Conservation (phyloP, 352 stramenopile genomes). For the Thraustotheca clavata region DNA sequence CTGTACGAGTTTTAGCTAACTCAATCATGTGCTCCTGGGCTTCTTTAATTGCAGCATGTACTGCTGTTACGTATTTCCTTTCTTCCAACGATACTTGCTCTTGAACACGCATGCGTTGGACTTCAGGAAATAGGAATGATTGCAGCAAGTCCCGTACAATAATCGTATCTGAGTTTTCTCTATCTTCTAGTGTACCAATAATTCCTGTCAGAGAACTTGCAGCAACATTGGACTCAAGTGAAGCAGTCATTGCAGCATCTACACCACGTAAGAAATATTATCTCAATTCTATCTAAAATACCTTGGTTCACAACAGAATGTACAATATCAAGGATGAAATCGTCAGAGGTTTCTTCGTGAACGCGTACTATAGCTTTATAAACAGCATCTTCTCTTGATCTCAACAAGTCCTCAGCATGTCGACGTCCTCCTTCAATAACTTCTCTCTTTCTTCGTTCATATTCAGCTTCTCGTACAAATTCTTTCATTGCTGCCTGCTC, state of each 20-base stretch:
- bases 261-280: not conserved
- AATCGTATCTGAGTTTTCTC: slow-evolving; percentile 38
- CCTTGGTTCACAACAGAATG: slow-evolving; percentile 45
- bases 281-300: not conserved
- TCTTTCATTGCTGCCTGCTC: slow-evolving; percentile 67
- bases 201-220: slow-evolving; percentile 37
- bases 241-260: slow-evolving; percentile 29
- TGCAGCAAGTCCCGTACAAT: slow-evolving; percentile 74
- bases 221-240: slow-evolving; percentile 45
- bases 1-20: no score
- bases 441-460: slow-evolving; percentile 64
- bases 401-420: slow-evolving; percentile 78
- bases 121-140: slow-evolving; percentile 71
- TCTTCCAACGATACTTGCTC: slow-evolving; percentile 50
- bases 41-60: slow-evolving; percentile 47
- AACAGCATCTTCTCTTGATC: slow-evolving; percentile 76
- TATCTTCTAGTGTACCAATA: slow-evolving; percentile 41
- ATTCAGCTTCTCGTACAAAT: slow-evolving; percentile 59
- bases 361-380: slow-evolving; percentile 66
- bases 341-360: slow-evolving; percentile 65
- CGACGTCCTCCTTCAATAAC: slow-evolving; percentile 78
- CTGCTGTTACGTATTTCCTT: slow-evolving; percentile 55
- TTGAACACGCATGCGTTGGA: slow-evolving; percentile 54
- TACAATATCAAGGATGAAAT: slow-evolving; percentile 63
- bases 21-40: not conserved